Evolutionary conservation across 2,329 filamentous ascomycete genomes (phyloP), one percentile per base, ranked within the genome.

Genomic region (Exophiala sideris): DNA sequence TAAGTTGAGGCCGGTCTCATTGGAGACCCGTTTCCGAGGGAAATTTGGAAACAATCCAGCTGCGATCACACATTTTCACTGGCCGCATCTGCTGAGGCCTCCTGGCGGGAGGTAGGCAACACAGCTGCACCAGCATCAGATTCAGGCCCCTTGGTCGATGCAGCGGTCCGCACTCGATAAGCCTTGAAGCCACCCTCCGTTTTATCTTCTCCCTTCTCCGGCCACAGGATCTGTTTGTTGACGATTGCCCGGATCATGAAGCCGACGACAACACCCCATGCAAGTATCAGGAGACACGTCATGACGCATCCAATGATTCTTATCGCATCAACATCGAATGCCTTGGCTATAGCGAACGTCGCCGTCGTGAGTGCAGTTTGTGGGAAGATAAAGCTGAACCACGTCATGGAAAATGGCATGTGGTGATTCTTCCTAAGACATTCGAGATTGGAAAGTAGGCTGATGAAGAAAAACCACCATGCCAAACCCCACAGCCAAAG

Each of bases 401-500:
- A 95, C 1, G 85, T 89, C 87, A 94, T 91, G 14, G 87, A 85
- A 65, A 91, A 94, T 3, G 83, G 79, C 74, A 91, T 82, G 50
- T 77, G 80, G 24, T 61, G 51, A 10, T 54, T 52, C 11, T 44
- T 41, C n/a, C 45, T 41, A 16, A 56, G 42, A 54, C 62, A 59
- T 20, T 45, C 55, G 9, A 53, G 24, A 35, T 64, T 64, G 21
- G 60, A 88, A 2, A 87, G 86, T n/a, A 88, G 80, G 1, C 84
- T 86, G 9, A 94, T 84, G 53, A 92, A 75, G 69, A 92, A 92
- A 74, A 92, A 94, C 85, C 89, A 94, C 24, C 90, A 71, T 21
- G 87, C 86, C n/a, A 94, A 72, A 0, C 82, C 89, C 87, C 88
- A 94, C 3, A 94, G 77, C 88, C 88, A 95, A 9, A 94, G 73